Conservation (phyloP, 768 basidiomycete species). For the Calocybe indica region DNA sequence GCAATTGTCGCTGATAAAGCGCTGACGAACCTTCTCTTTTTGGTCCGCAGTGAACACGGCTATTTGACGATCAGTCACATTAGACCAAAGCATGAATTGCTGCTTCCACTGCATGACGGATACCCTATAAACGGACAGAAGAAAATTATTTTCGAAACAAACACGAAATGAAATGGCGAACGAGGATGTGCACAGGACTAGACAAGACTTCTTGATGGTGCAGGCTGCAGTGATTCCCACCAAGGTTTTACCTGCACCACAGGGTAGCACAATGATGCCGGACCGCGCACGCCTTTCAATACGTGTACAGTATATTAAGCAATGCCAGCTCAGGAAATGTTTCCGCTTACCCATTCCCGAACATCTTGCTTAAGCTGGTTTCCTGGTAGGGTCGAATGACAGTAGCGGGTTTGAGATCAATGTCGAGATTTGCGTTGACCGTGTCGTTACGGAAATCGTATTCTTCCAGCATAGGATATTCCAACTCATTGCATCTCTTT, state of each 20-base stretch:
- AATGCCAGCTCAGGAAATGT: not conserved
- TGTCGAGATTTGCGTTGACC: constrained; percentile 93
- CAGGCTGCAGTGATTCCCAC: constrained; percentile 99
- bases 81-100: constrained; percentile 98
- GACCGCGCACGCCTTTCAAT: constrained; percentile 84
- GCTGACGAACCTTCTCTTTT: constrained; percentile 78
- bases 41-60: constrained; percentile 97
- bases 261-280: constrained; percentile 97
- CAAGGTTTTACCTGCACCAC: constrained; percentile 97
- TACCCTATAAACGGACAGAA: constrained; percentile 38
- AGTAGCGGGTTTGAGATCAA: constrained; percentile 96
- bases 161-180: constrained; percentile 35
- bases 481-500: constrained; percentile 92
- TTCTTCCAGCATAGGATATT: constrained; percentile 98
- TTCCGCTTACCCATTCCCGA: constrained; percentile 83
- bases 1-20: not conserved
- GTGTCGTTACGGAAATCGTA: constrained; percentile 99
- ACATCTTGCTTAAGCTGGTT: constrained; percentile 98
- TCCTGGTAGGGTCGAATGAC: constrained; percentile 98
- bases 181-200: constrained; percentile 97
- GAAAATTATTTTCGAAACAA: constrained; percentile 6
- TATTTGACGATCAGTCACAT: constrained; percentile 93
- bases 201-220: constrained; percentile 97
- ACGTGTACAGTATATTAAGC: not conserved
- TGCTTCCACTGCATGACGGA: constrained; percentile 99